A percentile compares a stretch with the other conserved stretches of the same genome.
phyloP scores from a whole-genome alignment of 2,329 filamentous ascomycete species.

The Exophiala bonariae region DNA sequence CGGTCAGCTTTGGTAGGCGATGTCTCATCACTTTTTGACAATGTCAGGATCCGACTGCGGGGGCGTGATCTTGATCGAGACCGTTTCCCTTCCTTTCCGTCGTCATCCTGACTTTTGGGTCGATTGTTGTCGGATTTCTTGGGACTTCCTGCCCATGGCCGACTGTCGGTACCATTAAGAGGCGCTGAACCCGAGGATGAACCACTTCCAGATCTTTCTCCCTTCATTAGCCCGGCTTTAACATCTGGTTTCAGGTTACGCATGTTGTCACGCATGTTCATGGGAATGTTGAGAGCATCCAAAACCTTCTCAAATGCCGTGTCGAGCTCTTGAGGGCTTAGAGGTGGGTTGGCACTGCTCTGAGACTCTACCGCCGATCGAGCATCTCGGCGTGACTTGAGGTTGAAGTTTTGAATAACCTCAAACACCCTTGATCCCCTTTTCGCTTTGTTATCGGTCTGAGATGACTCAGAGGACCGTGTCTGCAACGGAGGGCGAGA shows the following conservation, averaged over 20 bases:
- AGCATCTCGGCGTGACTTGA: slow-evolving; percentile 16
- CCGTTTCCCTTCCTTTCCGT: slow-evolving; percentile 44
- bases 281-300: slow-evolving; percentile 88
- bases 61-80: slow-evolving; percentile 50
- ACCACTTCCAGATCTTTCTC: slow-evolving; percentile 73
- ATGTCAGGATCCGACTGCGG: slow-evolving; percentile 75
- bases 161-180: slow-evolving; percentile 39
- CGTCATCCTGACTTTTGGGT: slow-evolving; percentile 40
- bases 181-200: slow-evolving; percentile 49
- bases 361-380: slow-evolving; percentile 3
- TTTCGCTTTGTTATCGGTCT: slow-evolving; percentile 21
- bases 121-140: slow-evolving; percentile 43
- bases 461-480: slow-evolving; percentile 15
- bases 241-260: slow-evolving; percentile 81
- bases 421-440: slow-evolving; percentile 27
- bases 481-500: slow-evolving; percentile 4
- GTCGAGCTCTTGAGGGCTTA: slow-evolving; percentile 29
- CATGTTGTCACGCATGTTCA: slow-evolving; percentile 94
- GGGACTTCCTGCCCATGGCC: slow-evolving; percentile 27
- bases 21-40: slow-evolving; percentile 64
- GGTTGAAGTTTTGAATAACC: slow-evolving; percentile 25
- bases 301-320: slow-evolving; percentile 46
- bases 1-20: slow-evolving; percentile 76
- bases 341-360: slow-evolving; percentile 1
- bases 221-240: slow-evolving; percentile 92